phyloP scores from a whole-genome alignment of 2,329 filamentous ascomycete genomes.

The Cladophialophora exuberans region DNA sequence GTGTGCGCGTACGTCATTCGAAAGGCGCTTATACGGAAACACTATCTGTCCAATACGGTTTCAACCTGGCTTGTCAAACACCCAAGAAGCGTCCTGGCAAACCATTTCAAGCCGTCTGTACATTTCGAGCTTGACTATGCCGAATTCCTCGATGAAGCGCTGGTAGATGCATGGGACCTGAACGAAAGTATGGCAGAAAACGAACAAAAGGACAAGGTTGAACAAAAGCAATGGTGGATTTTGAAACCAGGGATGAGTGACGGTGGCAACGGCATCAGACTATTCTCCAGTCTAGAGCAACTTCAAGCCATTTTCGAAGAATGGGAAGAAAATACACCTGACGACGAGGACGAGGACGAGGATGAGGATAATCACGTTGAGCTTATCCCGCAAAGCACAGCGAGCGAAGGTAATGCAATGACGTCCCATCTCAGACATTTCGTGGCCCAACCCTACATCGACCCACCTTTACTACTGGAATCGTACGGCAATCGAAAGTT shows the following conservation, averaged over 20 bases:
- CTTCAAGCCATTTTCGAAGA: conserved; percentile 86
- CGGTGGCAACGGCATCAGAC: conserved; percentile 84
- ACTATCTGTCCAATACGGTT: conserved; percentile 84
- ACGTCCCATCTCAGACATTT: conserved; percentile 95
- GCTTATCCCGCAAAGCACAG: conserved; percentile 36
- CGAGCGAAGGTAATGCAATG: conserved; percentile 64
- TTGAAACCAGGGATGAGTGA: conserved; percentile 98
- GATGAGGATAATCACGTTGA: conserved; percentile 40
- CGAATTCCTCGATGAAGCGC: conserved; percentile 91
- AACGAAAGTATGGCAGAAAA: conserved; percentile 77
- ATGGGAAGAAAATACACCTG: conserved; percentile 75
- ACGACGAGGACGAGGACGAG: conserved; percentile 67
- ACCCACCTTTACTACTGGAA: conserved; percentile 76
- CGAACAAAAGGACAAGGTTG: conserved; percentile 43
- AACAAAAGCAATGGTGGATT: conserved; percentile 87
- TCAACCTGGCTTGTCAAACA: conserved; percentile 85
- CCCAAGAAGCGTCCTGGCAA: conserved; percentile 68
- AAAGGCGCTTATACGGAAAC: conserved; percentile 94
- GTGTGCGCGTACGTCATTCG: conserved; percentile 93
- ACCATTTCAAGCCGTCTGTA: conserved; percentile 75
- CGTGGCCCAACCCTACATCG: conserved; percentile 91
- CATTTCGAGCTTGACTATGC: conserved; percentile 95
- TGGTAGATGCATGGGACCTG: conserved; percentile 88
- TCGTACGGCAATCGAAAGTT: conserved; percentile 76
- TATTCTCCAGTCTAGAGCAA: conserved; percentile 84